Base-by-base conservation (phyloP, 768 basidiomycete species). In the Xerocomellus chrysenteron region DNA sequence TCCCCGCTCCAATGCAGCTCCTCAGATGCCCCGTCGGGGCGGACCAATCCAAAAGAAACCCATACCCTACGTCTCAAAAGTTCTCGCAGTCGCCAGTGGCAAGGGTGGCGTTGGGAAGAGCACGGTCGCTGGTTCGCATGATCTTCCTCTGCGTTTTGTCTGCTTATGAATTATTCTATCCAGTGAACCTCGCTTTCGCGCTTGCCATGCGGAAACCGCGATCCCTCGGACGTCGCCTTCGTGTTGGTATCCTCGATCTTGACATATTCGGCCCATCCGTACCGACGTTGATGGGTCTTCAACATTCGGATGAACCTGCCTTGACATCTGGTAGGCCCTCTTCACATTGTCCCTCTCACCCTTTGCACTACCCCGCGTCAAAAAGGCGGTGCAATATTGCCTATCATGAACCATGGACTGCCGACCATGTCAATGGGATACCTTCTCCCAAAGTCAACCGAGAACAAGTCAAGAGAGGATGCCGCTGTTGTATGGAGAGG, bases 371-470 rank as follows among this genome's bases (percentile, higher is more conserved):
- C 14, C n/a, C 5, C 28, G 19, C 13, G 4, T 53, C 13, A 10
- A 37, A 21, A 46, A 91, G 94, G 66, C 36, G 93, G 92, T 11
- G 87, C 88, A 21, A 78, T 98, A 30, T 67, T 90, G 12, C 96
- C 95, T 0, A 73, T 98, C 16, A 80, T 78, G 19, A 97, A 97
- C 66, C 94, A 98, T 70, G 90, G 92, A 14, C 65, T 98, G 2
- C 87, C 90, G 16, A 91, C 90, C 64, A 98, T 98, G 96, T 97
- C 94, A 1, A 97, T 99, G 85, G 96, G 94, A 3, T 99, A 94
- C 69, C 82, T 99, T 13, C 80, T 98, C 14, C 88, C 90, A 1
- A 74, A 76, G 53, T 66, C 78, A 1, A 61, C 75, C 33, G 78
- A 80, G 8, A 75, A 76, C 30, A 75, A 76, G 42, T 75, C 81